A percentile compares a stretch with the other conserved stretches of the same genome.
Evolutionary conservation across 305 asterid genomes (phyloP).

Genomic region (Coffea humblotiana): DNA sequence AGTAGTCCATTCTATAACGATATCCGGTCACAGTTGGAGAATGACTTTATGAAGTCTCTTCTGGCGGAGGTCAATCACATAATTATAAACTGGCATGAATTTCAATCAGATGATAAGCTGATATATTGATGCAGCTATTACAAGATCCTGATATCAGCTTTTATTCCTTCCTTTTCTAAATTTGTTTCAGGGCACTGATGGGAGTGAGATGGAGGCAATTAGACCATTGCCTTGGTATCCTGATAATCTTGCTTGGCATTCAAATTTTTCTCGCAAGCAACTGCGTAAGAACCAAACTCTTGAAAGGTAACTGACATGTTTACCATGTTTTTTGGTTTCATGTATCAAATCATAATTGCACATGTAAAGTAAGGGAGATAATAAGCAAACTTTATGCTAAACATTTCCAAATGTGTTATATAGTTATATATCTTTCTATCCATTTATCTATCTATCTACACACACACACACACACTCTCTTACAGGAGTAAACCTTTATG

Average conservation of each 20-base stretch:
- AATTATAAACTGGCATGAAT: not conserved
- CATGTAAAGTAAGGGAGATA: not conserved
- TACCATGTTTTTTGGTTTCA: not conserved
- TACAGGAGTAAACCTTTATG: not conserved
- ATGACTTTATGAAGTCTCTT: slow-evolving; percentile 73
- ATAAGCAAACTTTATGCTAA: no score
- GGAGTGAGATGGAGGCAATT: slow-evolving; percentile 70
- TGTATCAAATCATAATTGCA: not conserved
- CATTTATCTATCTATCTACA: no score
- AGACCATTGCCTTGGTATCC: slow-evolving; percentile 95
- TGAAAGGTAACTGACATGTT: slow-evolving; percentile 61
- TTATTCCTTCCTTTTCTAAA: slow-evolving; percentile 5
- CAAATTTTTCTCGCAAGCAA: slow-evolving; percentile 85
- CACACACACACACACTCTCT: no score
- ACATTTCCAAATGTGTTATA: no score
- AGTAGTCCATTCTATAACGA: slow-evolving; percentile 81
- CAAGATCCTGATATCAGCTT: not conserved
- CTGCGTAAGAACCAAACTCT: slow-evolving; percentile 87
- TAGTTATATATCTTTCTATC: no score
- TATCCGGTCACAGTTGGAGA: slow-evolving; percentile 73
- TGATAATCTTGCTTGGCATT: slow-evolving; percentile 95
- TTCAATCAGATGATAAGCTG: not conserved
- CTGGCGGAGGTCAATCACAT: slow-evolving; percentile 71
- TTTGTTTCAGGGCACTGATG: slow-evolving; percentile 63
- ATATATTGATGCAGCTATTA: slow-evolving; percentile 14